Base-by-base conservation (phyloP, 352 stramenopile genomes). In the Phytophthora megakarya region DNA sequence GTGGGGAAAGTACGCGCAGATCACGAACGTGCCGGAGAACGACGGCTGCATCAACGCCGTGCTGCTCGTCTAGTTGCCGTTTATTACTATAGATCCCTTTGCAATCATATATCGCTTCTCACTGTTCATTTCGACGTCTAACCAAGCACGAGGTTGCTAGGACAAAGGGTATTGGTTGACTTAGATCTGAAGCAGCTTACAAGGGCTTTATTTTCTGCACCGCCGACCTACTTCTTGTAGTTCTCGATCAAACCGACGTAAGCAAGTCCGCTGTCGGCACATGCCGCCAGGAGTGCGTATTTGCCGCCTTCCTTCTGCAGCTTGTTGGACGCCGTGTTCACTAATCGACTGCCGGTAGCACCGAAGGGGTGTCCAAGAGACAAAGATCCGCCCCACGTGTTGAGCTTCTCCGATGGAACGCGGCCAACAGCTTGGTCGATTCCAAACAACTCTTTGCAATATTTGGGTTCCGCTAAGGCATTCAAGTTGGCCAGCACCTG, bases 21-120 rank as follows among this genome's bases (percentile, higher is more conserved):
- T 99, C 45, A 99, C 98, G 37, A 99, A 99, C 85, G 98, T 99
- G 73, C 98, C 98, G 5, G 98, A 99, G 81, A 93, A 99, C 60
- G 98, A 99, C 78, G 98, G 98, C 49, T 99, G 97, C 81, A 99
- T 99, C 65, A 99, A 99, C 80, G 97, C 96, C 26, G 96, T 99
- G 45, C 85, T 99, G 45, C 85, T 99, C 57, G 97, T 99, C 35
- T 99, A 99, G 67, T 70, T 78, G 60, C 55, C 55, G 53, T 73
- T 65, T 78, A 76, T 75, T 68, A 76, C 54, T 77, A 73, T 73
- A 63, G 69, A 70, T 73, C 37, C 40, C 38, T 67, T 66, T 71
- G 35, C 43, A 63, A 70, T 51, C 47, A 61, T 65, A 67, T 74
- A 65, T 68, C 50, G 50, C 33, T 47, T 70, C 22, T 51, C 30